These are phyloP conservation scores for Psilocybe mexicana DNA, from an alignment of 1,284 basidiomycete genomes.

Conservation along the genomic window DNA sequence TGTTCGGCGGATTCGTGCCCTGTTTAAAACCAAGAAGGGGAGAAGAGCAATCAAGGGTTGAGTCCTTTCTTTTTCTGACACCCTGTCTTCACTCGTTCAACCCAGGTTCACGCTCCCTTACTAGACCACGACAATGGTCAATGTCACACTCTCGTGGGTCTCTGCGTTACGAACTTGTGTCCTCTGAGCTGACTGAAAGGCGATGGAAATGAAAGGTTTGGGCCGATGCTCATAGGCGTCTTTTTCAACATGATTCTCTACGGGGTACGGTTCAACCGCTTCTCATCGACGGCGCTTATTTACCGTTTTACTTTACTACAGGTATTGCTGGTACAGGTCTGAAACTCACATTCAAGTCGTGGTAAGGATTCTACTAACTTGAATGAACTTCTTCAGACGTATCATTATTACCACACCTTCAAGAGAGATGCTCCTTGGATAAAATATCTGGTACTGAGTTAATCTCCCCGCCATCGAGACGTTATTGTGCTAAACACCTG, in stretches of 20 bases:
- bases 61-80: not conserved
- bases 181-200: too few relatives aligned
- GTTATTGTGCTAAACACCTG: not conserved
- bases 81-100: not conserved
- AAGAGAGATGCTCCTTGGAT: conserved; percentile 43
- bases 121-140: not conserved
- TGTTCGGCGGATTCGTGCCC: not conserved
- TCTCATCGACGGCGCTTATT: not conserved
- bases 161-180: not conserved
- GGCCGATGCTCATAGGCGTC: conserved; percentile 45
- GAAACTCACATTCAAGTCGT: not conserved
- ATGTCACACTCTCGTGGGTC: not conserved
- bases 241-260: conserved; percentile 48
- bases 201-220: conserved; percentile 32
- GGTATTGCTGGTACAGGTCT: conserved; percentile 39
- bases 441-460: conserved; percentile 26
- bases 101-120: not conserved
- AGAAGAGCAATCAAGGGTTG: not conserved
- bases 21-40: not conserved
- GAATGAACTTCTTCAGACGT: conserved; percentile 24
- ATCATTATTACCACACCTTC: conserved; percentile 36
- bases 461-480: not conserved
- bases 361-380: not conserved
- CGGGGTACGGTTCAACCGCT: conserved; percentile 32
- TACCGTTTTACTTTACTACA: conserved; percentile 11